Evolutionary conservation across 148 eudicot species (phyloP), one percentile per base, ranked within the genome.

Genomic region (Pouteria glomerata): DNA sequence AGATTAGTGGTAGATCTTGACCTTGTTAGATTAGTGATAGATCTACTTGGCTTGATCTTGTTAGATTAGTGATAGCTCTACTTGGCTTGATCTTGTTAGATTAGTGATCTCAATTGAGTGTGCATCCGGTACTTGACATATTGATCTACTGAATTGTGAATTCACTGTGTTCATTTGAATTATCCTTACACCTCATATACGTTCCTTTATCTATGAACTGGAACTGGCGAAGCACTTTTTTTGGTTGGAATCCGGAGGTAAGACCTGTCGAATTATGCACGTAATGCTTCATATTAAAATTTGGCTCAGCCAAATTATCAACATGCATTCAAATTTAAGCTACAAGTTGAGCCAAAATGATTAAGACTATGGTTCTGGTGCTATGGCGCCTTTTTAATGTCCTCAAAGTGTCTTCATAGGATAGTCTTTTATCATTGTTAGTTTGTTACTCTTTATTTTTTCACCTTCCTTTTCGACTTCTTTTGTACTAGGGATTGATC

Each of bases 391-490:
- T 14, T 8, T 37, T 6, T 6, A 4, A 27, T 2, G 10, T 35
- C 23, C 45, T 52, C 2, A 21, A 1, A 56, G 24, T 2, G 3
- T 55, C 21, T 69, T 26, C 72, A 11, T 0, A 18, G 16, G 59
- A 37, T 55, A 26, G 7, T 67, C 42, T 52, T 21, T 5, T 11
- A 51, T 34, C 60, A 52, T 53, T 52, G 56, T 51, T 33, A 51
- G n/a, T n/a, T 18, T 12, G n/a, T 50, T 68, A n/a, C n/a, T 68
- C 45, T 21, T 51, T 68, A 30, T 21, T 51, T 68, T 42, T 51
- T 52, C 26, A 51, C 71, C 71, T 63, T 14, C 10, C 39, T 63
- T 47, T 26, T 47, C 24, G 7, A 12, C 8, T 0, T 24, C 18
- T 26, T 35, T 34, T 15, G 23, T n/a, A 12, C 18, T n/a, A 11